These are phyloP conservation scores for Prunus yedoensis DNA, from an alignment of 331 rosid species.

Conservation along the genomic window DNA sequence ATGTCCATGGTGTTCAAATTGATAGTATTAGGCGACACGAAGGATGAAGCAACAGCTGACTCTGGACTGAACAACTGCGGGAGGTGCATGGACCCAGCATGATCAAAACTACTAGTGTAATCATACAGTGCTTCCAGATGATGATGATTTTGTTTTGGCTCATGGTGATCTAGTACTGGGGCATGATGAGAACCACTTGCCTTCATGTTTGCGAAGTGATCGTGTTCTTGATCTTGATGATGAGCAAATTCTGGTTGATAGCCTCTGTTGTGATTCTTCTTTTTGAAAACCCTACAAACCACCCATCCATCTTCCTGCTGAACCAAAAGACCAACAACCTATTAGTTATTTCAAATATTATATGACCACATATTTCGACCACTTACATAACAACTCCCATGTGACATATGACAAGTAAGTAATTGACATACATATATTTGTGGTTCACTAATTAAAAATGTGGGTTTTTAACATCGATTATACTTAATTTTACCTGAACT, in stretches of 20 bases:
- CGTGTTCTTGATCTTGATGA: conserved; percentile 28
- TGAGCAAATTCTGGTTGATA: conserved; percentile 55
- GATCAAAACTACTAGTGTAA: conserved; percentile 45
- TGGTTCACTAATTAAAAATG: neutral
- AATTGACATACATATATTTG: neutral
- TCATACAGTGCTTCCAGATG: conserved; percentile 44
- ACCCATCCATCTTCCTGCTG: conserved; percentile 97
- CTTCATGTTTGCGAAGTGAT: conserved; percentile 36
- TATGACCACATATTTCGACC: too few species aligned
- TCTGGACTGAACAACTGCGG: conserved; percentile 91
- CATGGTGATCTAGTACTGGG: conserved; percentile 31
- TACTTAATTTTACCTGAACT: conserved; percentile 46
- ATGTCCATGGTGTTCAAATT: conserved; percentile 53
- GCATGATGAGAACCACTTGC: conserved; percentile 37
- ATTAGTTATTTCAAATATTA: neutral
- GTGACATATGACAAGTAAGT: neutral
- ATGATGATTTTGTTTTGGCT: conserved; percentile 44
- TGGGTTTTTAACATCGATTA: neutral
- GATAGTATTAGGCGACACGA: conserved; percentile 20
- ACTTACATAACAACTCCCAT: too few species aligned
- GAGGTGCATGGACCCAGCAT: conserved; percentile 61
- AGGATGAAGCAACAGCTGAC: conserved; percentile 31
- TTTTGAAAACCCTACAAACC: conserved; percentile 91
- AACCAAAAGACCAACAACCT: neutral
- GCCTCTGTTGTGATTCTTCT: conserved; percentile 61